Base-by-base conservation (phyloP, 2,329 filamentous ascomycete species). In the Trichoderma harzianum region DNA sequence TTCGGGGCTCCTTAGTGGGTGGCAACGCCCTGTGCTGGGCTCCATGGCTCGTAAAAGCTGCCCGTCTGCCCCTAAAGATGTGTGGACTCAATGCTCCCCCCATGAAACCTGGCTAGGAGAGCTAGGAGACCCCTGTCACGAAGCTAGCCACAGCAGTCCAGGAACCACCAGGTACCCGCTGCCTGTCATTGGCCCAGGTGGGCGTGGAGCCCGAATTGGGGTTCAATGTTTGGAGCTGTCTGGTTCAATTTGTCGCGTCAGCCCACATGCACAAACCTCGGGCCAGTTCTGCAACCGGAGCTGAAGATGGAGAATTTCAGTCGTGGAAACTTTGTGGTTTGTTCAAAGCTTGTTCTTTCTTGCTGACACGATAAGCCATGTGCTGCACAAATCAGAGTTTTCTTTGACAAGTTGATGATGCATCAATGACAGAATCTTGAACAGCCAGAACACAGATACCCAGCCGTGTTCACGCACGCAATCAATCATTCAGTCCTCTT, bases 131-230 rank as follows among this genome's bases (percentile, higher is more conserved):
- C 67, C 67, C 57, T 69, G 67, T 62, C 57, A 1, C 3, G n/a
- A 18, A 18, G 43, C 43, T 57, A 55, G 30, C 32, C 28, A 26
- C n/a, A 39, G 66, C 39, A 43, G 70, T 26, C 32, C 60, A 72
- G 71, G 71, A 69, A 72, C 71, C 71, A 70, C 71, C 71, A 73
- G 72, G 72, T 64, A 73, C 72, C 62, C 55, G 72, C 58, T 10
- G 57, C 47, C 55, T 55, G 55, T 51, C 30, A 73, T 73, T 73
- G 72, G 72, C 67, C 18, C 69, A 51, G 43, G 47, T 43, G 39
- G 39, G 3, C 18, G 39, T 43, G 39, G 64, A 34, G 26, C 55
- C 26, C 62, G 47, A 24, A 26, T 64, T 57, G 69, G 36, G 32
- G 36, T 36, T 36, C 14, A 16, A 16, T 16, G 34, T 36, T 36